phyloP scores from a whole-genome alignment of 2,329 filamentous ascomycete species.

The Fusarium sp. region DNA sequence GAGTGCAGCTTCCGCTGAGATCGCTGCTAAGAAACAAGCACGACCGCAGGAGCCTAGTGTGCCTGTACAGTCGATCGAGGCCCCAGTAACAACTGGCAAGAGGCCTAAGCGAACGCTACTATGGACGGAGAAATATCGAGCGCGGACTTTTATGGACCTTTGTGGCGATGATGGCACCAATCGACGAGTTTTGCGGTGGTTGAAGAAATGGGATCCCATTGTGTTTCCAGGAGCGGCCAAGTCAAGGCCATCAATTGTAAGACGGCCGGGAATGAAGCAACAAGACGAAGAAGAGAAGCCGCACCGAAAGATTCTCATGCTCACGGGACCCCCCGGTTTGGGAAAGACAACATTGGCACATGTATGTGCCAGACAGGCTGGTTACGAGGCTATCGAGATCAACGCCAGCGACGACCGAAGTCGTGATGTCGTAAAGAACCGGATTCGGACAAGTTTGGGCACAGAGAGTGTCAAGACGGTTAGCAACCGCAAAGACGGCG shows the following conservation, averaged over 20 bases:
- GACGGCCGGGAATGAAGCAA: constrained; percentile 57
- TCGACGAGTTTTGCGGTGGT: constrained; percentile 88
- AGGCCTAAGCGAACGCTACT: constrained; percentile 69
- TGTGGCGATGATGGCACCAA: constrained; percentile 96
- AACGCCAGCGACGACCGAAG: constrained; percentile 98
- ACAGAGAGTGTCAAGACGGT: constrained; percentile 93
- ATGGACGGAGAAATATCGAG: constrained; percentile 98
- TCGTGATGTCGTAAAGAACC: constrained; percentile 86
- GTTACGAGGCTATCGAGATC: constrained; percentile 96
- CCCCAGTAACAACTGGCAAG: constrained; percentile 43
- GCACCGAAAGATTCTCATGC: constrained; percentile 87
- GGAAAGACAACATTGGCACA: constrained; percentile 97
- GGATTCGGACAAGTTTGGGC: constrained; percentile 90
- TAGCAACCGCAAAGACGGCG: constrained; percentile 68
- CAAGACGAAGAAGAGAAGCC: constrained; percentile 75
- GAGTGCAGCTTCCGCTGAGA: constrained; percentile 74
- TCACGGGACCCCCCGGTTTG: constrained; percentile 91
- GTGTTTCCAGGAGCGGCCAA: constrained; percentile 85
- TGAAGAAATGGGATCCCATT: constrained; percentile 92
- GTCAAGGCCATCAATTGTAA: constrained; percentile 60
- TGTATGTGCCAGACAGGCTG: constrained; percentile 93
- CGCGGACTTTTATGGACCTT: constrained; percentile 89
- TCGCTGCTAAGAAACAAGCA: constrained; percentile 52
- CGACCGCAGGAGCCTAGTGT: constrained; percentile 45
- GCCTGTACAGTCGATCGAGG: constrained; percentile 59